Evolutionary conservation across 495 filamentous ascomycete species (phyloP), one percentile per base, ranked within the genome.

Genomic region (Penicillium subrubescens): DNA sequence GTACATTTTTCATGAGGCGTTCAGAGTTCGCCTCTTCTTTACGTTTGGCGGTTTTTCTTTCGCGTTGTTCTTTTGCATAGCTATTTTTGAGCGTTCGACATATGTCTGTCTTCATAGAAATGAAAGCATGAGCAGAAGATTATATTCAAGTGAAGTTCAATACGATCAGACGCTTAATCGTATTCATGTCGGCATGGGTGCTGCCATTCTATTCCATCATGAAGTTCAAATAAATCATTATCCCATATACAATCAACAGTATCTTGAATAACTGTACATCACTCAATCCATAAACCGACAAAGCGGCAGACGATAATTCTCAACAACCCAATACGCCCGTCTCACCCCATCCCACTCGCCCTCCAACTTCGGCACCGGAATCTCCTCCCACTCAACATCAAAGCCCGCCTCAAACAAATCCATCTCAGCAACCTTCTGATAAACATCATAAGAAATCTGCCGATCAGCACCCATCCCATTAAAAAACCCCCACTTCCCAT

Each of bases 401-500:
- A 97, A 88, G 0, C 95, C 96, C 21, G 92, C 93, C 67, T 97
- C 94, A 60, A 90, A 88, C 43, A 97, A 74, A 80, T 99, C 94
- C 82, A 97, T 87, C 79, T 98, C 95, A 15, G 90, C 86, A 8
- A 99, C 92, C 75, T 93, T 94, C 46, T 88, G 89, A 74, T 99
- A 98, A 3, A 98, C 93, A 82, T 98, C 95, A 71, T 97, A 97
- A 74, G 92, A 94, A 57, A 97, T 88, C 71, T 90, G 86, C 29
- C 94, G 82, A 81, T 99, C 95, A 6, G 96, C 95, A 0, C 95
- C 95, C 63, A 98, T 86, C 0, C 95, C 95, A 73, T 98, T 95
- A 76, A 98, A 99, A 80, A 97, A 98, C 23, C 93, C 87, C 79
- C 96, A 99, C 19, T 80, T 85, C 0, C 94, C 92, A 17, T 88